Conservation (phyloP, 805 yeast genomes). For the Wickerhamomyces sydowiorum region DNA sequence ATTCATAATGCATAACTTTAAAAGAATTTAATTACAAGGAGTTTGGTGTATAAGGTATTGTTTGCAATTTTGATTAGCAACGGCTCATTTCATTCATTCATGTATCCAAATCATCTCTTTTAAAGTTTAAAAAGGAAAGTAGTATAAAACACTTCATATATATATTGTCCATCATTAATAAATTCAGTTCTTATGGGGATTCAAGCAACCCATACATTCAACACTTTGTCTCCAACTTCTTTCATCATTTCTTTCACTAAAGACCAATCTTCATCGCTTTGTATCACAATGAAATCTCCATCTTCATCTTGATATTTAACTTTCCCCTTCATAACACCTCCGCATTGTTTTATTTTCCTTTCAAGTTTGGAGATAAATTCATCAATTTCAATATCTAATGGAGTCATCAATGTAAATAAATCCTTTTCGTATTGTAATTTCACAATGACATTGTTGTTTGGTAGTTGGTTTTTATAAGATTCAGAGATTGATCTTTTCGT, state of each 20-base stretch:
- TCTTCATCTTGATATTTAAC: slow-evolving; percentile 90
- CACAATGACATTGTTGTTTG: slow-evolving; percentile 32
- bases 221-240: slow-evolving; percentile 43
- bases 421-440: slow-evolving; percentile 38
- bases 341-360: slow-evolving; percentile 49
- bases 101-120: not conserved
- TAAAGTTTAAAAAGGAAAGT: no score
- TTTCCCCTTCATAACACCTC: slow-evolving; percentile 41
- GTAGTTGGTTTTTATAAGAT: slow-evolving; percentile 31
- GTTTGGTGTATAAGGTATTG: no score
- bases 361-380: slow-evolving; percentile 55
- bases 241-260: slow-evolving; percentile 72
- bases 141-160: no score
- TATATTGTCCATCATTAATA: not conserved
- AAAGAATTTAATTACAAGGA: no score
- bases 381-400: slow-evolving; percentile 42
- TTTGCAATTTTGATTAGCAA: no score
- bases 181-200: no score
- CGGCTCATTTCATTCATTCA: not conserved
- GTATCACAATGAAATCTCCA: slow-evolving; percentile 85
- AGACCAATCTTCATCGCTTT: slow-evolving; percentile 81
- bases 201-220: slow-evolving; percentile 35
- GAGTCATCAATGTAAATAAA: slow-evolving; percentile 62
- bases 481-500: slow-evolving; percentile 34
- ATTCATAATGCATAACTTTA: no score